Evolutionary conservation across 139 green algal species (phyloP).

Genomic region (Coelastrella sp.): DNA sequence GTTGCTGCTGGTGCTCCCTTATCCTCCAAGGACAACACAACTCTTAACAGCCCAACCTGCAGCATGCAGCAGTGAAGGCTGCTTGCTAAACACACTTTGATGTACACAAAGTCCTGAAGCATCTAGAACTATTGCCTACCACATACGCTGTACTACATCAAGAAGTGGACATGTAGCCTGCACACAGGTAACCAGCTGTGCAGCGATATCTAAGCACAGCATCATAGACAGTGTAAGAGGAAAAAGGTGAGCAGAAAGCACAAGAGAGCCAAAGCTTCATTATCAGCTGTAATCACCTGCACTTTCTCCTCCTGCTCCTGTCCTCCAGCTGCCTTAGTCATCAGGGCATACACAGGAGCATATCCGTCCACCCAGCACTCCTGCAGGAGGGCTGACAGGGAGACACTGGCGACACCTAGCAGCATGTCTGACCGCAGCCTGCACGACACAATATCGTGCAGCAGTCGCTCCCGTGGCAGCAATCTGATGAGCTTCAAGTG

Average conservation of each 20-base stretch:
- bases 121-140: too few species aligned
- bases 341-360: conserved; percentile 63
- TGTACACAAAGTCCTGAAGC: too few species aligned
- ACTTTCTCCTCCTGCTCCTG: conserved; percentile 55
- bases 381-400: conserved; percentile 67
- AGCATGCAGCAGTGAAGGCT: neutral
- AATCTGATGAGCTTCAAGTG: neutral
- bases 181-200: too few species aligned
- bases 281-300: conserved; percentile 33
- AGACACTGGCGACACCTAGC: conserved; percentile 65
- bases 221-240: too few species aligned
- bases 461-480: neutral
- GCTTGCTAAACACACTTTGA: too few species aligned
- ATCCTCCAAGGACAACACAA: conserved; percentile 66
- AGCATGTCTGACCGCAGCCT: conserved; percentile 61
- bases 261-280: too few species aligned
- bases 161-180: too few species aligned
- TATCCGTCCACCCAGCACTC: conserved; percentile 75
- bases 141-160: too few species aligned
- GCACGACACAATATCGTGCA: neutral
- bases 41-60: conserved; percentile 62
- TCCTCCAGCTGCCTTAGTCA: conserved; percentile 17
- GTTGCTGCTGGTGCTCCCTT: conserved; percentile 30
- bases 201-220: too few species aligned
- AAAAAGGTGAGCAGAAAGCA: too few species aligned